phyloP scores from a whole-genome alignment of 1,284 basidiomycete genomes.

The Cryptococcus sp. region DNA sequence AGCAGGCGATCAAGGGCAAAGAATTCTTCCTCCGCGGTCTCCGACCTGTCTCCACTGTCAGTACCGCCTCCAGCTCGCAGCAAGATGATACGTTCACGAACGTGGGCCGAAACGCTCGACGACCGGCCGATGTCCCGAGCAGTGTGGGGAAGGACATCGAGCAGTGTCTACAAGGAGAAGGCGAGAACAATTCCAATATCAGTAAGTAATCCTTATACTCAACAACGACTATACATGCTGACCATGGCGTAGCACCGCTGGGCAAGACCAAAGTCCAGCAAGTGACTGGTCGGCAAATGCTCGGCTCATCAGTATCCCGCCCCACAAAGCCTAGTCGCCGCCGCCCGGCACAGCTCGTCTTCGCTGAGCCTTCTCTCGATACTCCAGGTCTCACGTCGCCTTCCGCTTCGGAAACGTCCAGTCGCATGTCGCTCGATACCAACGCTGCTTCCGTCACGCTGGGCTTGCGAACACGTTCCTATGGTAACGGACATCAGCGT shows the following conservation, averaged over 20 bases:
- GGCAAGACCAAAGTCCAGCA: slow-evolving; percentile 7
- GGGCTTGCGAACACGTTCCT: slow-evolving; percentile 15
- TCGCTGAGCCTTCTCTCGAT: slow-evolving; percentile 22
- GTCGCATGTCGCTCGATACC: slow-evolving; percentile 40
- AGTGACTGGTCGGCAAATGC: slow-evolving; percentile 18
- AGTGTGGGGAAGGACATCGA: slow-evolving; percentile 5
- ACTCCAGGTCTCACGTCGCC: slow-evolving; percentile 43
- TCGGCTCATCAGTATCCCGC: slow-evolving; percentile 23
- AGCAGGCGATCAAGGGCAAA: slow-evolving; percentile 4
- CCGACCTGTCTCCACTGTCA: slow-evolving; percentile 32
- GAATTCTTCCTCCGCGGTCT: slow-evolving; percentile 35
- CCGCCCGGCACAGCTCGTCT: slow-evolving; percentile 30
- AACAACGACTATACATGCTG: background rate
- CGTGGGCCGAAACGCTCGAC: slow-evolving; percentile 1
- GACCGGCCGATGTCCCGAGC: slow-evolving; percentile 2
- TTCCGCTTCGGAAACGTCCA: slow-evolving; percentile 41
- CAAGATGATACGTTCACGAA: slow-evolving; percentile 39
- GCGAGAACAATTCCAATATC: slow-evolving; percentile 29
- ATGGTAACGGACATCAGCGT: slow-evolving; percentile 28
- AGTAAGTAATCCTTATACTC: slow-evolving; percentile 19
- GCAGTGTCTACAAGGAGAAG: slow-evolving; percentile 29
- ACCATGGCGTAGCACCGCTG: slow-evolving; percentile 5
- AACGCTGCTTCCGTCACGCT: slow-evolving; percentile 27
- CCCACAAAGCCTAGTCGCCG: slow-evolving; percentile 29
- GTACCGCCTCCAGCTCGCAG: slow-evolving; percentile 19